Evolutionary conservation across 2,329 filamentous ascomycete species (phyloP).

Genomic region (Rutstroemia sp.): DNA sequence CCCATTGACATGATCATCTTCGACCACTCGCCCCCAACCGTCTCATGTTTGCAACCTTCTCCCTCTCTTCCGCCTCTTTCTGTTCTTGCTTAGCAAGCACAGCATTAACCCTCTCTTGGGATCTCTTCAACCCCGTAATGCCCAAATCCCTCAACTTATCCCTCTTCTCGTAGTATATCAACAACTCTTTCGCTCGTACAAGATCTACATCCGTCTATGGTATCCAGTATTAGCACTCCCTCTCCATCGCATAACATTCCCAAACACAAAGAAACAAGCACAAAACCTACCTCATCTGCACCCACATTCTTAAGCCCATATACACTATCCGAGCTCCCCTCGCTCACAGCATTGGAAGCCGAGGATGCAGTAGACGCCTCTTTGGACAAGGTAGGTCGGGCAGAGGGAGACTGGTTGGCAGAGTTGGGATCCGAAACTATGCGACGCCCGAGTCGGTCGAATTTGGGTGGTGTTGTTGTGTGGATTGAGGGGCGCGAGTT

Average conservation of each 20-base stretch:
- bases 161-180: slow-evolving; percentile 2
- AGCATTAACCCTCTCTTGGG: slow-evolving; percentile 2
- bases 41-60: background rate
- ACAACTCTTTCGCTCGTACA: background rate
- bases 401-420: background rate
- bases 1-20: background rate
- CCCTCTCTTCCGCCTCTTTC: background rate
- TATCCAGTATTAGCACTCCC: background rate
- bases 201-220: background rate
- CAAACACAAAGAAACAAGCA: background rate
- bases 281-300: background rate
- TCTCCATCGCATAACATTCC: background rate
- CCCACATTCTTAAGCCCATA: too few relatives aligned
- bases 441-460: slow-evolving; percentile 1
- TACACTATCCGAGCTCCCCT: background rate
- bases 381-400: background rate
- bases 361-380: background rate
- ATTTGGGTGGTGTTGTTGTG: background rate
- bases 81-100: background rate
- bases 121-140: background rate
- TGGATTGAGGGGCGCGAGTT: slow-evolving; percentile 1
- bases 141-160: background rate
- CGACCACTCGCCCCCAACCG: background rate
- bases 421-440: background rate
- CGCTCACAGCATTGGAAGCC: background rate